Evolutionary conservation across 1,139 yeast genomes (phyloP), one percentile per base, ranked within the genome.

Genomic region (Geotrichum candidum): DNA sequence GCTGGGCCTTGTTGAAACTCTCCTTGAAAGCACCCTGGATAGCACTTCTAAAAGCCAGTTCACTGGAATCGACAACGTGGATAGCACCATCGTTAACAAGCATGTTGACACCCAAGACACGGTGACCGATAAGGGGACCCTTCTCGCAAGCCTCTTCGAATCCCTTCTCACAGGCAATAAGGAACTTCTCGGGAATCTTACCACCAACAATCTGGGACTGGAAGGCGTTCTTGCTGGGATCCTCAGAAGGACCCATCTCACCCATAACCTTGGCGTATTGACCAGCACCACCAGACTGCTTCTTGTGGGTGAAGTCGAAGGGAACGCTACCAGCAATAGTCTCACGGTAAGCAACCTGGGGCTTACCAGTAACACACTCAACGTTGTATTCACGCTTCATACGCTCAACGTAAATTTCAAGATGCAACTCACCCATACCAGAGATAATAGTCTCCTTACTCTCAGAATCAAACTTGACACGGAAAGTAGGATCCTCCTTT

Each of bases 261-360:
- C 99, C 99, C 77, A 92, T 89, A 70, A 94, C 97, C 79, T 95
- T 87, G 77, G 96, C 99, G 74, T 86, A 94, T 80, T 94, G 99
- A 79, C 99, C 99, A 68, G 99, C 96, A 83, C 99, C 99, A 77
- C 99, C 99, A 72, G 95, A 84, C 80, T 94, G 99, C 75, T 92
- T 92, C 83, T 94, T 94, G 80, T 92, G 98, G 45, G 97, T 89
- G 79, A 85, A 90, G 74, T 94, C 98, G 72, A 94, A 92, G n/a
- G 84, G 80, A 33, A 94, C 82, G 52, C 88, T 80, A 5, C 82
- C 75, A 52, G 90, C 80, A 67, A 94, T 86, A 52, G 99, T 88
- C 79, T 95, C 99, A 77, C 99, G 87, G 79, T 94, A 95, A 29
- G 99, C 90, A 56, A 95, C 99, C 80, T 92, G 97, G 58, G 99